A percentile compares a stretch with the other conserved stretches of the same genome.
Evolutionary conservation across 345 rosid genomes (phyloP).

Genomic region (Eutrema yunnanense): DNA sequence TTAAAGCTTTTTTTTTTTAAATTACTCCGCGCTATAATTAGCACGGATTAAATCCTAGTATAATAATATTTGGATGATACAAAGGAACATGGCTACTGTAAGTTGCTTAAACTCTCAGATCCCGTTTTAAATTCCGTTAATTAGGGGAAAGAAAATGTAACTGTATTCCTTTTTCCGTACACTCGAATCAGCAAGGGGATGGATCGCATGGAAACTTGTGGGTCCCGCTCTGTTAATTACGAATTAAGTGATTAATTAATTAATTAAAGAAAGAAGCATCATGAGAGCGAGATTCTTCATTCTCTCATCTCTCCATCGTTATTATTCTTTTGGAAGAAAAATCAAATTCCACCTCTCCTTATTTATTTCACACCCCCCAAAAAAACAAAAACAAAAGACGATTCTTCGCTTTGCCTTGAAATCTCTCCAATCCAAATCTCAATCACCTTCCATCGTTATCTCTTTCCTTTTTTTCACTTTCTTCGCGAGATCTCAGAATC

Average conservation of each 20-base stretch:
- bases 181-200: neutral
- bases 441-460: slow-evolving; percentile 16
- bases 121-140: neutral
- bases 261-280: neutral
- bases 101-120: too few relatives aligned
- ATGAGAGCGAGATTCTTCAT: slow-evolving; percentile 22
- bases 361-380: neutral
- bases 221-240: neutral
- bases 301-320: neutral
- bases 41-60: too few relatives aligned
- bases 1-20: too few relatives aligned
- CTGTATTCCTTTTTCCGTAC: neutral
- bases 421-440: slow-evolving; percentile 17
- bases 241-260: neutral
- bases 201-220: slow-evolving; percentile 15
- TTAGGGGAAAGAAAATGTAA: neutral
- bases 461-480: neutral
- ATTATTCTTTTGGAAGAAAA: neutral
- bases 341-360: neutral
- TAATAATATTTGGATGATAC: too few relatives aligned
- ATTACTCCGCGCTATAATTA: too few relatives aligned
- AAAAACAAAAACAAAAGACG: neutral
- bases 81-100: too few relatives aligned
- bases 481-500: slow-evolving; percentile 20
- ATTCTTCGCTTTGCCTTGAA: slow-evolving; percentile 29